Evolutionary conservation across 805 yeast genomes (phyloP).

Genomic region (Martiniozyma abietophila): DNA sequence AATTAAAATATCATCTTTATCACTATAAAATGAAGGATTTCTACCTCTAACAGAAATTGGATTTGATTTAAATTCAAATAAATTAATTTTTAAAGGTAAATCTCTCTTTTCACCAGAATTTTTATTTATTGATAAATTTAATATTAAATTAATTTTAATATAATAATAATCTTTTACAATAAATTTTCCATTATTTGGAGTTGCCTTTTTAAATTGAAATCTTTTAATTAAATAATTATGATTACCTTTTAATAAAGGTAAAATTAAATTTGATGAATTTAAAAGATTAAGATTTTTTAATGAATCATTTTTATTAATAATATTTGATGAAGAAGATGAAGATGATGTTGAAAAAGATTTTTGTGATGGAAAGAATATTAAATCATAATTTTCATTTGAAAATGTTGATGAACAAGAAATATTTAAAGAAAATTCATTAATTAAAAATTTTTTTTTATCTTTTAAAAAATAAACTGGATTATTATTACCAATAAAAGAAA

Average conservation of each 20-base stretch:
- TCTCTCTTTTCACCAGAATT: constrained; percentile 1
- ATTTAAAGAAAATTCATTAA: no score
- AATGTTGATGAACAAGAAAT: no score
- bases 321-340: no score
- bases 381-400: no score
- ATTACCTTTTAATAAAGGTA: no score
- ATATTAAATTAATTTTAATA: constrained; percentile 15
- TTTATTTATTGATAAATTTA: constrained; percentile 6
- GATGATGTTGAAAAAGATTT: no score
- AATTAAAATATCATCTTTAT: constrained; percentile 40
- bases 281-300: no score
- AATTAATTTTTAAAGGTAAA: not conserved
- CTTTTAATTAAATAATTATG: constrained; percentile 24
- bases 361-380: no score
- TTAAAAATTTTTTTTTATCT: no score
- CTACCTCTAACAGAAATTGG: constrained; percentile 54
- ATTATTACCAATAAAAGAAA: constrained; percentile 9
- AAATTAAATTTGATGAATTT: no score
- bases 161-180: constrained; percentile 37
- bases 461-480: no score
- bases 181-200: constrained; percentile 42
- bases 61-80: constrained; percentile 20
- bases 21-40: constrained; percentile 51
- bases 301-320: no score
- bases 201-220: constrained; percentile 41